Percentiles rank a stretch among this genome's conserved stretches.
These are phyloP conservation scores for Amphichorda felina DNA, from an alignment of 2,329 filamentous ascomycete species.

Conservation along the genomic window DNA sequence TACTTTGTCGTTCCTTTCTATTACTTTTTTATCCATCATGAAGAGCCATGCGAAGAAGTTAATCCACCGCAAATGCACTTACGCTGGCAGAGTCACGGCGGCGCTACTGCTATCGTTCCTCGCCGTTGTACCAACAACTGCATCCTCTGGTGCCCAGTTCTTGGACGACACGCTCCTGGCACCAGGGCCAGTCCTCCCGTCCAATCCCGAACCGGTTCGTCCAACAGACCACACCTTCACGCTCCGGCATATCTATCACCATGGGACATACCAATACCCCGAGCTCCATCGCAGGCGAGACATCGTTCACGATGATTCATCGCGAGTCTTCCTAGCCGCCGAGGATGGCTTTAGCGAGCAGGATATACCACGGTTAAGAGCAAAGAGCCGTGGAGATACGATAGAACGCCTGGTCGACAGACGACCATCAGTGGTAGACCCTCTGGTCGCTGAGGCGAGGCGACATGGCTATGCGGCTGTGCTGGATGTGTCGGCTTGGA, in stretches of 20 bases:
- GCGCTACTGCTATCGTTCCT: constrained; percentile 55
- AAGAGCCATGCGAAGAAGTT: constrained; percentile 3
- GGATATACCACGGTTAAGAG: constrained; percentile 39
- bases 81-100: constrained; percentile 51
- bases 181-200: constrained; percentile 4
- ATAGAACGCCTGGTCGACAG: constrained; percentile 79
- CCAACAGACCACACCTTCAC: constrained; percentile 49
- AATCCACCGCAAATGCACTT: constrained; percentile 28
- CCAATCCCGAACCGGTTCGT: constrained; percentile 1
- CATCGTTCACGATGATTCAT: constrained; percentile 38
- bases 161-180: neutral
- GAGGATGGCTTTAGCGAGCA: constrained; percentile 44
- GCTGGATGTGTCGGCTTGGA: constrained; percentile 69
- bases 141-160: constrained; percentile 12
- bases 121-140: constrained; percentile 37
- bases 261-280: constrained; percentile 72
- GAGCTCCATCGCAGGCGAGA: constrained; percentile 67
- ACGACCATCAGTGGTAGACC: constrained; percentile 63
- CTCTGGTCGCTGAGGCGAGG: constrained; percentile 62
- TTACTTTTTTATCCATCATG: constrained; percentile 2
- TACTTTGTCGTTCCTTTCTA: neutral
- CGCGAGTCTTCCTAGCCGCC: constrained; percentile 45
- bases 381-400: constrained; percentile 50
- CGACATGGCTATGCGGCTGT: constrained; percentile 54
- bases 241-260: constrained; percentile 85